Percentiles rank a stretch among this genome's conserved stretches.
Conservation (phyloP, 2,329 filamentous ascomycete species). For the Chrysoporthe cubensis region DNA sequence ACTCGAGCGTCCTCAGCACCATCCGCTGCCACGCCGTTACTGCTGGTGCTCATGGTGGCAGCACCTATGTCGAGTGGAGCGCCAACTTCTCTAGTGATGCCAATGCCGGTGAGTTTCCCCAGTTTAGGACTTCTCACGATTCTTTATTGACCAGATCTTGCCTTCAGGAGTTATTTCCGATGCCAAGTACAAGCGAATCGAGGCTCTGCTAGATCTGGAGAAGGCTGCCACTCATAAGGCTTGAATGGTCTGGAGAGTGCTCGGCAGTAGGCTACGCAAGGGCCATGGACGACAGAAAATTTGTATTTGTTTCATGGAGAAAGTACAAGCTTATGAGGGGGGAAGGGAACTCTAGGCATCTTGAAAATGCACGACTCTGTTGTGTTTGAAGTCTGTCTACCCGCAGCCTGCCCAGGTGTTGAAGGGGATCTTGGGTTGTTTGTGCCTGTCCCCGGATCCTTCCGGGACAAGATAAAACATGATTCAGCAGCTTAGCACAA, state of each 20-base stretch:
- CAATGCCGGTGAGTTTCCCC: conserved; percentile 60
- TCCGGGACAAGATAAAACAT: too few relatives aligned
- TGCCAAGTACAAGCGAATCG: conserved; percentile 76
- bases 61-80: conserved; percentile 71
- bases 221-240: conserved; percentile 47
- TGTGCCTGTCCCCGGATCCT: too few relatives aligned
- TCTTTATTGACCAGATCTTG: conserved; percentile 26
- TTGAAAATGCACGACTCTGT: background rate
- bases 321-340: background rate
- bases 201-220: conserved; percentile 69
- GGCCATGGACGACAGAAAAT: background rate
- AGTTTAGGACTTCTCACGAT: background rate
- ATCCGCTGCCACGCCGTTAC: conserved; percentile 69
- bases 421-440: too few relatives aligned
- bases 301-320: background rate
- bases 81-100: conserved; percentile 73
- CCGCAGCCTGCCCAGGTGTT: background rate
- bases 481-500: too few relatives aligned
- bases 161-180: conserved; percentile 69
- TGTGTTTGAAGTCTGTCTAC: background rate
- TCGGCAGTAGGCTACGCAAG: background rate
- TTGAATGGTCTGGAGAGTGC: conserved; percentile 11
- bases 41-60: conserved; percentile 65
- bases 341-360: background rate
- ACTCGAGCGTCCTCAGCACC: conserved; percentile 69